Evolutionary conservation across 2,329 filamentous ascomycete species (phyloP), one percentile per base, ranked within the genome.

Genomic region (Didymella pomorum): DNA sequence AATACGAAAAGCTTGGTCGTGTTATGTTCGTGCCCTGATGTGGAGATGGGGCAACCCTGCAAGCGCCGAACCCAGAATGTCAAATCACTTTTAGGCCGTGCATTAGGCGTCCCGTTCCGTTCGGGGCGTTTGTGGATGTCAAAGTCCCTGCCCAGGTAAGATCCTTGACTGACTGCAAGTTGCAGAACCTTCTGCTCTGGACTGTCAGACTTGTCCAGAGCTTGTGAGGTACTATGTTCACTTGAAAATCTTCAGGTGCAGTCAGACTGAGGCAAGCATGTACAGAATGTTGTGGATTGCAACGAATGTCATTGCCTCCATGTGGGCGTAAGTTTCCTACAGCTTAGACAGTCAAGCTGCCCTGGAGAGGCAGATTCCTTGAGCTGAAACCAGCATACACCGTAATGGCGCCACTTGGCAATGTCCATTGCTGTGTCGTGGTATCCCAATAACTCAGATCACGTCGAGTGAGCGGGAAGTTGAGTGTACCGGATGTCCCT

Each of bases 361-460:
- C 47, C 18, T 47, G 47, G 12, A 56, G 44, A 28, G 44, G 52
- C 43, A 72, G 35, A 56, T 70, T 53, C 14, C 67, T 62, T 12
- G 68, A 73, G 29, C 70, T 73, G 18, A 72, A 73, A 1, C 72
- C 73, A 10, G 69, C 69, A 25, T 63, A 16, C n/a, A 70, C 64
- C 1, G 29, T 50, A 23, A 71, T 66, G 11, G 37, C 53, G 7
- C 61, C 60, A 3, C 21, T 35, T 0, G 70, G 72, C n/a, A 81
- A 65, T 28, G 70, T 65, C 81, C 81, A 83, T 52, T 78, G 64
- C 69, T 82, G 78, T 9, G 73, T 64, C n/a, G 67, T 65, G 1
- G 79, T 67, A 49, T 83, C 79, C 82, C 81, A 84, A 67, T 79
- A 80, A 68, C 81, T 83, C 8, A 84, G 59, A 56, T 84, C 82